These are phyloP conservation scores for Aechmea fasciata DNA, from an alignment of 176 grass and related monocot genomes.

Conservation along the genomic window DNA sequence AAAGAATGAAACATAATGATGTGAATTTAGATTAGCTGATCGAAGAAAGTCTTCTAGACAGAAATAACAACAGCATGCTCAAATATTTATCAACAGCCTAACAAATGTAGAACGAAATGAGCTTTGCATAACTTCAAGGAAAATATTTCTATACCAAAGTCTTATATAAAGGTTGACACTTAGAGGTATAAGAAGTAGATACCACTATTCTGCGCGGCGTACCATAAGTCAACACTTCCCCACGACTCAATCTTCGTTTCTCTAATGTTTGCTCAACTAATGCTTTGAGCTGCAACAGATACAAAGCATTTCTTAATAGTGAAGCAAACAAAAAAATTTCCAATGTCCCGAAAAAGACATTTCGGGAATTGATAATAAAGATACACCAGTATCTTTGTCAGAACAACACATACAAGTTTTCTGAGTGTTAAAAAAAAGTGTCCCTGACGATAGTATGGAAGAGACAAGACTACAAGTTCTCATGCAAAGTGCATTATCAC, in stretches of 20 bases:
- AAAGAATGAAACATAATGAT: background rate
- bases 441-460: background rate
- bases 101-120: background rate
- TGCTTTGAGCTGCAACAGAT: conserved; percentile 54
- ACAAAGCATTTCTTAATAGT: conserved; percentile 3
- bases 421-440: no score
- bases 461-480: background rate
- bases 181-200: conserved; percentile 10
- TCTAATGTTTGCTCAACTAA: conserved; percentile 48
- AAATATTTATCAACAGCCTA: background rate
- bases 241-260: conserved; percentile 71
- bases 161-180: background rate
- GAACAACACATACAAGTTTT: no score
- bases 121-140: background rate
- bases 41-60: background rate
- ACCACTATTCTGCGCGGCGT: conserved; percentile 83
- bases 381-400: no score
- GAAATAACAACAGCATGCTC: background rate
- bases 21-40: background rate
- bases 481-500: background rate
- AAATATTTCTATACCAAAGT: background rate
- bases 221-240: conserved; percentile 54
- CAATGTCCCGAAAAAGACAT: background rate
- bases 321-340: conserved; percentile 5
- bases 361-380: no score